Evolutionary conservation across 371 early-diverging fungal species (phyloP).

Genomic region (Agmasoma carcini): DNA sequence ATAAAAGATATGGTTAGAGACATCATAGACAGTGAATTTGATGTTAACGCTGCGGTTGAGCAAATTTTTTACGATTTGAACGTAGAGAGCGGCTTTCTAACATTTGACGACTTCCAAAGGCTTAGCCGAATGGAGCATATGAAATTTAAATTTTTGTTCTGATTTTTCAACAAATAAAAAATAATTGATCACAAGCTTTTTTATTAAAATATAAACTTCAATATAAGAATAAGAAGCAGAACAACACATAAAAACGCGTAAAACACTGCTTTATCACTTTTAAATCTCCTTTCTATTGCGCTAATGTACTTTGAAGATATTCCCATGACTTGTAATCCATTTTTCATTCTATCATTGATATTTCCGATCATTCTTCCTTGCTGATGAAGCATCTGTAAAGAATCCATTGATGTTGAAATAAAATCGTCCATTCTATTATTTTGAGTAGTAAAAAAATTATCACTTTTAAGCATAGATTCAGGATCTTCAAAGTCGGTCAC

Average conservation of each 20-base stretch:
- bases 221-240: constrained; percentile 34
- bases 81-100: no score
- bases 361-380: constrained; percentile 36
- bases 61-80: no score
- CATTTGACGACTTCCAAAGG: no score
- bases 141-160: no score
- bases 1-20: constrained; percentile 32
- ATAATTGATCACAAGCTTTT: background rate
- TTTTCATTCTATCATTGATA: constrained; percentile 27
- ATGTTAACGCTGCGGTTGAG: constrained; percentile 12
- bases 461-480: background rate
- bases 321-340: constrained; percentile 33
- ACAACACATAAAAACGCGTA: constrained; percentile 26
- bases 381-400: constrained; percentile 28
- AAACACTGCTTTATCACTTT: constrained; percentile 38
- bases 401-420: constrained; percentile 27
- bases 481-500: constrained; percentile 5
- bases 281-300: constrained; percentile 37
- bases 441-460: constrained; percentile 25
- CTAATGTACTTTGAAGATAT: constrained; percentile 25
- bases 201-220: constrained; percentile 42
- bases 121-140: no score
- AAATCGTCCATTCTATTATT: constrained; percentile 32
- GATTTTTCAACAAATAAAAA: no score
- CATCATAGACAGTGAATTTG: constrained; percentile 25